Evolutionary conservation across 176 grass and related monocot genomes (phyloP), one percentile per base, ranked within the genome.

Genomic region (Cymbopogon citratus): DNA sequence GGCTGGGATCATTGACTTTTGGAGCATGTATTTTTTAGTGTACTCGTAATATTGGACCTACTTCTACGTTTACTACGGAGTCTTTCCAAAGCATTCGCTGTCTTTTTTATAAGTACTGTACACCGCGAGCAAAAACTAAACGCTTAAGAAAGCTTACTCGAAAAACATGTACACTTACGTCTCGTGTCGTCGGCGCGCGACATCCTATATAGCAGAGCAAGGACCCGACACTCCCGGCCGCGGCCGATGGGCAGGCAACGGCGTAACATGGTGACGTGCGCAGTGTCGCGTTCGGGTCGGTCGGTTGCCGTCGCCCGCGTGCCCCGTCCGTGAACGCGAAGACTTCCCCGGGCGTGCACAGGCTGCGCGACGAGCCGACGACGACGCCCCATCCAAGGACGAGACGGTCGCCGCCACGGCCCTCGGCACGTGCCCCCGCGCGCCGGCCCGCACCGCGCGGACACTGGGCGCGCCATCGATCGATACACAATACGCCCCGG

Each of bases 1-100:
- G 35, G 25, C 19, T 45, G 12, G 18, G 45, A 65, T 57, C 43
- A 43, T 73, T 83, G 86, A 65, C 80, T 83, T 87, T 77, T 40
- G 5, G 19, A 23, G 10, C 6, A 0, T 18, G 49, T 26, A 62
- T 39, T 5, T 70, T 68, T 38, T n/a, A n/a, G 15, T 45, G 13
- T 46, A 46, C 12, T 12, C 31, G n/a, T n/a, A 45, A 16, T 3
- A 64, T 26, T 44, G 27, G 15, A 68, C 45, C 46, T 49, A 16
- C 46, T 46, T 0, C 44, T 49, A 49, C 14, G 46, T 33, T 21
- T 24, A 23, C 19, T 60, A 25, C n/a, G 31, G 31, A 33, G 31
- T 33, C 31, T 33, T 33, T 33, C 31, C 31, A 33, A n/a, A n/a
- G 31, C 31, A 33, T 33, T 33, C 31, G 3, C 31, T 33, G 31